Conservation (phyloP, 139 green algal species). For the Picochlorum sp. region DNA sequence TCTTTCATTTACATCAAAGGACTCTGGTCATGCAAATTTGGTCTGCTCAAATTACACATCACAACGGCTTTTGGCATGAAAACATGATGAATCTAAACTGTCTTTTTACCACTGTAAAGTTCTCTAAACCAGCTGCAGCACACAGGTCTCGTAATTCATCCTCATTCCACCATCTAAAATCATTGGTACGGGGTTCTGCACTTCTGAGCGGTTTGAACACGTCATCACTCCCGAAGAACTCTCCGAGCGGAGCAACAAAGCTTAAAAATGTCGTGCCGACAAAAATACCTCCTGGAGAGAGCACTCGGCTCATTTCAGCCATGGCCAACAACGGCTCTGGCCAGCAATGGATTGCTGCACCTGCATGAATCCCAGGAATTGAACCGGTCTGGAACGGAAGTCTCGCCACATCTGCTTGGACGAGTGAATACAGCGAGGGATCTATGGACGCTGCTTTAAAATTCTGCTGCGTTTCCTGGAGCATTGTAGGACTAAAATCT, state of each 20-base stretch:
- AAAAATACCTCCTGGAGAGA: conserved; percentile 89
- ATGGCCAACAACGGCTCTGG: conserved; percentile 62
- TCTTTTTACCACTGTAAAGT: conserved; percentile 47
- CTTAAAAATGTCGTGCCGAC: conserved; percentile 85
- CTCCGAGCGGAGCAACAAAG: conserved; percentile 54
- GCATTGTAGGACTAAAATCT: conserved; percentile 83
- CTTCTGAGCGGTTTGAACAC: conserved; percentile 43
- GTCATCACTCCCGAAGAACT: conserved; percentile 59
- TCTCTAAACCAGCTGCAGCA: conserved; percentile 41
- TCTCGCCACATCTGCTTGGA: conserved; percentile 78
- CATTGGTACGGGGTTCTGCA: background rate
- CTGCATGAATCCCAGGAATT: conserved; percentile 85
- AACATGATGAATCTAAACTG: conserved; percentile 81
- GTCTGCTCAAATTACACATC: too few relatives aligned
- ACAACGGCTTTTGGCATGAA: conserved; percentile 16
- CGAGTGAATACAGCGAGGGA: conserved; percentile 34
- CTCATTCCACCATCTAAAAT: conserved; percentile 75
- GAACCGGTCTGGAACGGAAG: conserved; percentile 78
- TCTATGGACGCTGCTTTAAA: conserved; percentile 32
- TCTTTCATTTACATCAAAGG: too few relatives aligned
- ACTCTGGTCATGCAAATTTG: background rate
- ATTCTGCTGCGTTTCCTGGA: conserved; percentile 64
- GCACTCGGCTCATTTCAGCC: conserved; percentile 82
- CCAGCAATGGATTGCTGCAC: conserved; percentile 97
- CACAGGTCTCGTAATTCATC: conserved; percentile 72